Evolutionary conservation across 139 green algal genomes (phyloP).

Genomic region (Coelastrella sp.): DNA sequence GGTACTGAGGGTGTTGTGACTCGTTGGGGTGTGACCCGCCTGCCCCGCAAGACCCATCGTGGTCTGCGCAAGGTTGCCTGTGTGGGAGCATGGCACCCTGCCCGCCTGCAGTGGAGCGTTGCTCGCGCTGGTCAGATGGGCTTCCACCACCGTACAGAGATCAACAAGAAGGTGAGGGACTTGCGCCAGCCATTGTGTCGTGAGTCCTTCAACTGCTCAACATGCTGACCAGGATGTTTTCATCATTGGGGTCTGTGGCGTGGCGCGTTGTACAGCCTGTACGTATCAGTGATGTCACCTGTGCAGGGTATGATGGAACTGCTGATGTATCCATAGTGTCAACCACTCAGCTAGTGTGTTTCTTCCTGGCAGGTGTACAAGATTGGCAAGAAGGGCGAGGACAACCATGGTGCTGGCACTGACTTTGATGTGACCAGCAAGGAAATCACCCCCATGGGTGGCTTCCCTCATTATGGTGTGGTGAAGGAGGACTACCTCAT

Average conservation of each 20-base stretch:
- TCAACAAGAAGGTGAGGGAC: slow-evolving; percentile 99
- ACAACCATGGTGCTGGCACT: slow-evolving; percentile 88
- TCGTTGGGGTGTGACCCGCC: slow-evolving; percentile 97
- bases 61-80: slow-evolving; percentile 99
- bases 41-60: slow-evolving; percentile 99
- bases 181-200: too few relatives aligned
- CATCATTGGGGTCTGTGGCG: too few relatives aligned
- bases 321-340: too few relatives aligned
- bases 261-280: too few relatives aligned
- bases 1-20: slow-evolving; percentile 98
- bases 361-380: slow-evolving; percentile 78
- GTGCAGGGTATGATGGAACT: too few relatives aligned
- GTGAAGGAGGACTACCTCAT: slow-evolving; percentile 98
- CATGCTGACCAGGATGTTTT: too few relatives aligned
- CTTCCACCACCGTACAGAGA: slow-evolving; percentile 99
- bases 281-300: too few relatives aligned
- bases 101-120: slow-evolving; percentile 96
- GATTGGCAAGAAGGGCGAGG: slow-evolving; percentile 95
- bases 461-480: slow-evolving; percentile 98
- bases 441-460: slow-evolving; percentile 99
- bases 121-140: slow-evolving; percentile 95
- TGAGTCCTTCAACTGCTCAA: too few relatives aligned
- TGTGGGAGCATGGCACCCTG: slow-evolving; percentile 99
- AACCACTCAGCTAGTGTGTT: background rate
- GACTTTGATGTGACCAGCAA: slow-evolving; percentile 98